phyloP scores from a whole-genome alignment of 441 rosid species.

The Mallotus repandus region DNA sequence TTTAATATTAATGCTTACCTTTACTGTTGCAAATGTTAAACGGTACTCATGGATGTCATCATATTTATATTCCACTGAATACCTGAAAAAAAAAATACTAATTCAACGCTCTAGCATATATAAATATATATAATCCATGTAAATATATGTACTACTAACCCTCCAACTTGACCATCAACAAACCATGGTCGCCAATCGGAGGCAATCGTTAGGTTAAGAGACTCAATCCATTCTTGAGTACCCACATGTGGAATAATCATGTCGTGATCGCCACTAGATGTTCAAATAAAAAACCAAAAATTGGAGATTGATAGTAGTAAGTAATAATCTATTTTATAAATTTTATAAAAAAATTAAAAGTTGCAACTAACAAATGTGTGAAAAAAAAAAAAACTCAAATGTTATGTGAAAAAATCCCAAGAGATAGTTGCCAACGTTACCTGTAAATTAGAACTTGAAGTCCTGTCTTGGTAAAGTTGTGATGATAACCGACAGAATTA shows the following conservation, averaged over 20 bases:
- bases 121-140: neutral
- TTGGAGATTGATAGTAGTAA: too few species aligned
- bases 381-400: too few species aligned
- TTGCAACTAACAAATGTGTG: too few species aligned
- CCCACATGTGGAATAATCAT: constrained; percentile 6
- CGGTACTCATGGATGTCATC: constrained; percentile 5
- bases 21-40: constrained; percentile 31
- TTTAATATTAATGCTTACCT: too few species aligned
- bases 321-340: too few species aligned
- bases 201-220: constrained; percentile 5
- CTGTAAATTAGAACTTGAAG: constrained; percentile 29
- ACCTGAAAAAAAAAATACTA: constrained; percentile 7
- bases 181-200: neutral
- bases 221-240: constrained; percentile 11
- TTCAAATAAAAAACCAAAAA: too few species aligned
- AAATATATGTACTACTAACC: neutral
- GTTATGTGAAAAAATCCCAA: too few species aligned
- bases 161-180: constrained; percentile 12
- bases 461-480: constrained; percentile 29
- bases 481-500: constrained; percentile 26
- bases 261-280: constrained; percentile 9
- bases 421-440: too few species aligned
- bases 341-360: too few species aligned
- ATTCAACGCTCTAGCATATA: too few species aligned
- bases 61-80: constrained; percentile 16